Percentiles rank a stretch among this genome's conserved stretches.
Evolutionary conservation across 2,329 filamentous ascomycete genomes (phyloP).

Genomic region (Fusarium pilosicola): DNA sequence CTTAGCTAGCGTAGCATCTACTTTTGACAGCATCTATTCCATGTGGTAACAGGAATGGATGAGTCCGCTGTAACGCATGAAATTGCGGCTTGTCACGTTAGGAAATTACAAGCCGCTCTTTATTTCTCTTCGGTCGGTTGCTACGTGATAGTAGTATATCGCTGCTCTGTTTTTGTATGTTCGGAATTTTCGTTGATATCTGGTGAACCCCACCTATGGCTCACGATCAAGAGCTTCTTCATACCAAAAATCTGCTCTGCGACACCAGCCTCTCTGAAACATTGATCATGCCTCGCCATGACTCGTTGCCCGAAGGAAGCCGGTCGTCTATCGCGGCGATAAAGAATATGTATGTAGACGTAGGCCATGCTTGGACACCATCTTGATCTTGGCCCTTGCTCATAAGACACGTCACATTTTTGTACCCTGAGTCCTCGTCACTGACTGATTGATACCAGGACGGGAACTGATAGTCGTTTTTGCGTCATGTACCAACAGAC

Average conservation of each 20-base stretch:
- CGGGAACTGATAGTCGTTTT: slow-evolving; percentile 29
- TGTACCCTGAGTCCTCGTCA: slow-evolving; percentile 26
- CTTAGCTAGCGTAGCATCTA: slow-evolving; percentile 2
- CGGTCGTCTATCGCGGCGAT: slow-evolving; percentile 6
- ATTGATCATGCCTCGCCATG: slow-evolving; percentile 24
- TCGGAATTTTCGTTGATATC: not conserved
- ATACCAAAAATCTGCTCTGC: slow-evolving; percentile 25
- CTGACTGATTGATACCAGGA: slow-evolving; percentile 35
- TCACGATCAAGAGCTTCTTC: slow-evolving; percentile 17
- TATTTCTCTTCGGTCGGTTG: not conserved
- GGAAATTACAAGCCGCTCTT: not conserved
- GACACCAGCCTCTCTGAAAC: slow-evolving; percentile 25
- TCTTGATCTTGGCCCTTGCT: slow-evolving; percentile 26
- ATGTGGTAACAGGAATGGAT: slow-evolving; percentile 3
- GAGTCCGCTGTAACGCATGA: not conserved
- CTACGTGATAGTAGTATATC: not conserved
- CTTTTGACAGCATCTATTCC: slow-evolving; percentile 8
- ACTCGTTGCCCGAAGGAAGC: slow-evolving; percentile 19
- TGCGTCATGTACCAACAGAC: slow-evolving; percentile 18
- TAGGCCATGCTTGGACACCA: slow-evolving; percentile 1
- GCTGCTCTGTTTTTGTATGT: not conserved
- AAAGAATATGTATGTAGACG: not conserved
- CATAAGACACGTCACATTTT: slow-evolving; percentile 38
- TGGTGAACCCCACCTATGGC: not conserved
- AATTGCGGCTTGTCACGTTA: not conserved